Evolutionary conservation across 2,329 filamentous ascomycete species (phyloP), one percentile per base, ranked within the genome.

Genomic region (Neurospora sp.): DNA sequence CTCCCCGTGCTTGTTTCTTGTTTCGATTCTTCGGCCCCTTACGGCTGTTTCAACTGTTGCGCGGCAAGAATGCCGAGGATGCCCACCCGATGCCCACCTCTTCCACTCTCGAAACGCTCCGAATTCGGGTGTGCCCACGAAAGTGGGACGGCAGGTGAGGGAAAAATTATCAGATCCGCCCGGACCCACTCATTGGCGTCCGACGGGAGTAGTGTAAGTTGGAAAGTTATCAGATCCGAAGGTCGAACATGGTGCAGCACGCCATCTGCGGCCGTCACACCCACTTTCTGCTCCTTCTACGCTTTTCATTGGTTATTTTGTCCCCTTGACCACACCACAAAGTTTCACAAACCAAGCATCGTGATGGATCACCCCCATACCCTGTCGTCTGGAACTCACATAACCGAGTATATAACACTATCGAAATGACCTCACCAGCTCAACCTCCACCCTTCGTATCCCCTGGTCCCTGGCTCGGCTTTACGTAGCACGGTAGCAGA

Each of bases 201-300:
- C 72, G 62, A 33, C 33, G 4, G 33, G 33, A 73, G 67, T 76
- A 23, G 19, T 23, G 23, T 28, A 28, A 28, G 23, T 28, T 28
- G 23, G 3, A 77, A 75, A 76, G 77, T 78, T 78, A 78, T 78
- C 77, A 74, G 77, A 78, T 78, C 77, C 76, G 76, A 71, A 37
- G 36, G 46, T 52, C 12, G 11, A 46, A 17, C 41, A 46, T 10
- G 41, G 41, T 69, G 46, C 43, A 72, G 70, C 72, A 70, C 67
- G 69, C 70, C 69, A 73, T 69, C 72, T 62, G 66, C 11, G 67
- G 62, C 39, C 68, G 66, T 52, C 38, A 66, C 66, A 67, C 40
- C 52, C 67, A 57, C 39, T 66, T 33, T 40, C 17, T 33, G 40
- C 46, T 52, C 57, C 70, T 62, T 8, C 10, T 40, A n/a, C 11